Percentiles rank a stretch among this genome's conserved stretches.
phyloP scores from a whole-genome alignment of 1,284 basidiomycete genomes.

The Tilletia caries region DNA sequence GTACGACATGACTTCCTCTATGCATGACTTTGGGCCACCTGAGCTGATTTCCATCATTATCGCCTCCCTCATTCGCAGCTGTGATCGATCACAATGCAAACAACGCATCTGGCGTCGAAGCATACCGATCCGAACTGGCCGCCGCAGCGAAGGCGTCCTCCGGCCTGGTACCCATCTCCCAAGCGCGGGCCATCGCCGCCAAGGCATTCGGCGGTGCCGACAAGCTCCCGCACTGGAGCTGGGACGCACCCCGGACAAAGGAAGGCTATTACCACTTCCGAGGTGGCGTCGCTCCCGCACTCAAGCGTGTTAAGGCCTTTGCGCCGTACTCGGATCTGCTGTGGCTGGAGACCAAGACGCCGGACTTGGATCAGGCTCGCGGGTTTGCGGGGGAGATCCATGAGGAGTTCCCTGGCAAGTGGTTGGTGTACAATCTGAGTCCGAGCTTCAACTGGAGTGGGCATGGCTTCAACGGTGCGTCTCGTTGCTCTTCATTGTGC shows the following conservation, averaged over 20 bases:
- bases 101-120: slow-evolving; percentile 57
- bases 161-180: slow-evolving; percentile 64
- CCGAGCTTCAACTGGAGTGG: slow-evolving; percentile 89
- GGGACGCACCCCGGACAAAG: slow-evolving; percentile 84
- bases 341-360: slow-evolving; percentile 77
- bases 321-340: slow-evolving; percentile 58
- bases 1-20: slow-evolving; percentile 55
- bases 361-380: slow-evolving; percentile 74
- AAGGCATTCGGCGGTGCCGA: slow-evolving; percentile 67
- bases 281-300: slow-evolving; percentile 78
- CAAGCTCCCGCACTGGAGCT: slow-evolving; percentile 71
- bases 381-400: slow-evolving; percentile 75
- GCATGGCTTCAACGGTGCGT: slow-evolving; percentile 71
- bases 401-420: slow-evolving; percentile 69
- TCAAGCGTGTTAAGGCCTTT: slow-evolving; percentile 74
- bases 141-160: slow-evolving; percentile 53
- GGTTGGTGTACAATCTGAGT: slow-evolving; percentile 90
- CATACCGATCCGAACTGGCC: slow-evolving; percentile 62
- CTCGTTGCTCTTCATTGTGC: not conserved
- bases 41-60: slow-evolving; percentile 54
- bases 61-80: slow-evolving; percentile 55
- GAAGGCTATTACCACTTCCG: slow-evolving; percentile 89
- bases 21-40: slow-evolving; percentile 58
- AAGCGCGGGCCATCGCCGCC: slow-evolving; percentile 69
- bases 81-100: slow-evolving; percentile 57